Base-by-base conservation (phyloP, 2,329 filamentous ascomycete species). In the Fusarium stilboides region DNA sequence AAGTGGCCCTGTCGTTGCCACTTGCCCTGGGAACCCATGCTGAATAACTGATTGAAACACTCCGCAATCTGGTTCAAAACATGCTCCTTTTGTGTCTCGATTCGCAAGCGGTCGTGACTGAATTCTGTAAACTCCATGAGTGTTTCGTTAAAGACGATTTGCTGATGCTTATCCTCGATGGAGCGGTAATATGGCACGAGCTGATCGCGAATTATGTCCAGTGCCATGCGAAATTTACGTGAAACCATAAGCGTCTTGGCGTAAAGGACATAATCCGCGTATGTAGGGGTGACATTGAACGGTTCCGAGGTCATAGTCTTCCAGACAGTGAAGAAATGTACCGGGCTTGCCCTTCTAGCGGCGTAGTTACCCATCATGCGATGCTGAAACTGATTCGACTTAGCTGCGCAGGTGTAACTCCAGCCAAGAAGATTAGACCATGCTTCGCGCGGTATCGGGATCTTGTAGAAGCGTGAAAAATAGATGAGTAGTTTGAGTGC, bases 371-470 rank as follows among this genome's bases (percentile, higher is more conserved):
- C 74, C 20, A 79, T 74, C 3, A 75, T 57, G 43, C 68, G 71
- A 77, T 82, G 84, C 68, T 81, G 78, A 55, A 69, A 79, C 47
- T 65, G 65, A 36, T 71, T 77, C 47, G 78, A 79, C 58, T 79
- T 82, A 42, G 74, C 81, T 65, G 76, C 80, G 40, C 89, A 82
- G 12, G 92, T 81, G 71, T 88, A 91, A 0, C 90, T 85, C 86
- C 91, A 92, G 63, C 88, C 83, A 17, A 94, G 81, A 4, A 95
- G 78, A 56, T 90, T 86, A 9, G 84, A 83, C 92, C 93, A 95
- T 19, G 89, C 83, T 7, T 83, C 75, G 8, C 75, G 71, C 0
- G 88, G 79, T 37, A 95, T 88, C 2, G 80, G 65, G 24, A 95
- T 79, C 2, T 80, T 67, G 77, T 91, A 92, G 8, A 81, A 81